Evolutionary conservation across 768 basidiomycete species (phyloP).

Genomic region (Boletus coccyginus): DNA sequence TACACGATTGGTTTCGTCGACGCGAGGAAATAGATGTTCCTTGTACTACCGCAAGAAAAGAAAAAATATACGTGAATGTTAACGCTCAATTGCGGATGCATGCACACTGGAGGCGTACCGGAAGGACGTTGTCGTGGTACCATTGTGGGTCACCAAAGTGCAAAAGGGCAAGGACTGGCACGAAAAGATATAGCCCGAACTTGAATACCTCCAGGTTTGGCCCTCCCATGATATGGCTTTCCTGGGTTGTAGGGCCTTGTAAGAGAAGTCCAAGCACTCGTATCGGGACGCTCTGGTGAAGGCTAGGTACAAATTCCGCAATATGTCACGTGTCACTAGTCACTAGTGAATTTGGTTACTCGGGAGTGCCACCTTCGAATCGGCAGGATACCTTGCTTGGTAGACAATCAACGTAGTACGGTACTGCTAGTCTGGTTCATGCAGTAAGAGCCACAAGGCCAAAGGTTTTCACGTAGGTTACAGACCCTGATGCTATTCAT

Average conservation of each 20-base stretch:
- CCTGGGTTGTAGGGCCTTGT: constrained; percentile 45
- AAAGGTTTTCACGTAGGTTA: no score
- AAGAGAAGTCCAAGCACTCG: constrained; percentile 40
- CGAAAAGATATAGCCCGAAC: constrained; percentile 82
- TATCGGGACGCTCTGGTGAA: not conserved
- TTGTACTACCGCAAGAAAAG: constrained; percentile 53
- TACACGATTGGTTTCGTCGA: constrained; percentile 55
- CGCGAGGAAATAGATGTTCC: constrained; percentile 65
- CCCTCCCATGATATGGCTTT: constrained; percentile 57
- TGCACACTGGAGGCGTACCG: constrained; percentile 43
- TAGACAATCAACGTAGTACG: no score
- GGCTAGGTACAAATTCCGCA: not conserved
- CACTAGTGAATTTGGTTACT: no score
- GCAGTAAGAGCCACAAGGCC: no score
- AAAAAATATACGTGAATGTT: not conserved
- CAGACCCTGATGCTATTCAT: no score
- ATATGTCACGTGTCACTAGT: not conserved
- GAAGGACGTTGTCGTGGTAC: constrained; percentile 76
- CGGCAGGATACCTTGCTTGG: no score
- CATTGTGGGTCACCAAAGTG: constrained; percentile 89
- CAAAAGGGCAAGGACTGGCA: constrained; percentile 75
- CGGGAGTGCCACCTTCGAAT: no score
- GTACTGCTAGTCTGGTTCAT: no score
- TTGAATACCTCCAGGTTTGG: constrained; percentile 90
- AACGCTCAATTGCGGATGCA: not conserved